These are phyloP conservation scores for Diplocarpon rosae DNA, from an alignment of 2,329 filamentous ascomycete genomes.

Conservation along the genomic window DNA sequence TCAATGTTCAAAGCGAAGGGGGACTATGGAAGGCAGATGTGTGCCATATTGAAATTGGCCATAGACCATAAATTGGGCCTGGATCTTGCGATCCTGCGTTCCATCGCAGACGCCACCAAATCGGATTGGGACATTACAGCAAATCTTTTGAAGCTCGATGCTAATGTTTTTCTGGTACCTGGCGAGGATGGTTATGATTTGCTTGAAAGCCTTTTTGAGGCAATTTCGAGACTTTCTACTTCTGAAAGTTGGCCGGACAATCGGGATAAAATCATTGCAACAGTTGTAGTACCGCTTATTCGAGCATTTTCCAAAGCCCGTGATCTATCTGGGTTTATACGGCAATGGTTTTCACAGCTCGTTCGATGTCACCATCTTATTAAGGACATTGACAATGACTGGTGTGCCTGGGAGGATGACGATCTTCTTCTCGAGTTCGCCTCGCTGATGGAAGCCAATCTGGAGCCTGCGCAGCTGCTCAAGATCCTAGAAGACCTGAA, in stretches of 20 bases:
- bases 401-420: slow-evolving; percentile 26
- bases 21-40: slow-evolving; percentile 20
- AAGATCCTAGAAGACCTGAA: slow-evolving; percentile 29
- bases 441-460: slow-evolving; percentile 28
- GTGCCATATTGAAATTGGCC: slow-evolving; percentile 28
- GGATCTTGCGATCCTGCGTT: slow-evolving; percentile 27
- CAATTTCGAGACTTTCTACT: slow-evolving; percentile 22
- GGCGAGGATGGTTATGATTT: slow-evolving; percentile 22
- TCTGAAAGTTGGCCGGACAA: slow-evolving; percentile 14
- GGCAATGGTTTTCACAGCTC: slow-evolving; percentile 29
- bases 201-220: slow-evolving; percentile 25
- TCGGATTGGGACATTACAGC: slow-evolving; percentile 31
- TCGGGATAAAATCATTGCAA: slow-evolving; percentile 24
- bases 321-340: slow-evolving; percentile 31
- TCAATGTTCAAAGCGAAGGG: slow-evolving; percentile 16
- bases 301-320: slow-evolving; percentile 31
- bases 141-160: slow-evolving; percentile 34
- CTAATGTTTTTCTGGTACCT: slow-evolving; percentile 33
- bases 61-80: slow-evolving; percentile 28
- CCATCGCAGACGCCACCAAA: slow-evolving; percentile 24
- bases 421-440: slow-evolving; percentile 19
- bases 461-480: slow-evolving; percentile 30
- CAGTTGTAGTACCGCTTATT: slow-evolving; percentile 32
- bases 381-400: slow-evolving; percentile 5
- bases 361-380: slow-evolving; percentile 22